Evolutionary conservation across 2,329 filamentous ascomycete species (phyloP).

Genomic region (Clarireedia paspali): DNA sequence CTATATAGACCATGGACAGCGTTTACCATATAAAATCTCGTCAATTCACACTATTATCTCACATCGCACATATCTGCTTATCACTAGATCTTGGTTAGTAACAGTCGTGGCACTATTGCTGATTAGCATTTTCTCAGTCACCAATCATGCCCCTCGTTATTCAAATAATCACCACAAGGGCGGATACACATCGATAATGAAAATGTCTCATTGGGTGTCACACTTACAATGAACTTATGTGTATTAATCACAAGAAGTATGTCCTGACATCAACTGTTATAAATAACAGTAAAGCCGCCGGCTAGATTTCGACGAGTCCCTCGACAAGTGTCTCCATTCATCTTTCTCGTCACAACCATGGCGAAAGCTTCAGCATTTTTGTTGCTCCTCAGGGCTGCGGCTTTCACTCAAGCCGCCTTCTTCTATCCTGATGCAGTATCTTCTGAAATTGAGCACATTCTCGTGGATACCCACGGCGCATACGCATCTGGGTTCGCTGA

Average conservation of each 20-base stretch:
- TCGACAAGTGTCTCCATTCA: background rate
- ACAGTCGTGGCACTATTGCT: background rate
- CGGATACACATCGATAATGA: background rate
- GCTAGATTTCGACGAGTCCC: too few species aligned
- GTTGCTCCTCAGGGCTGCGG: background rate
- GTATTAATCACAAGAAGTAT: too few species aligned
- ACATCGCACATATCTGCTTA: background rate
- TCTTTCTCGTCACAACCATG: background rate
- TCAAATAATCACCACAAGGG: background rate
- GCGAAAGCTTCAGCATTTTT: background rate
- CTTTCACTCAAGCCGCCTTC: conserved; percentile 7
- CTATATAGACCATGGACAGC: too few species aligned
- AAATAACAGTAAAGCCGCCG: too few species aligned
- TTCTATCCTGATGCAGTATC: conserved; percentile 17
- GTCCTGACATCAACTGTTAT: too few species aligned
- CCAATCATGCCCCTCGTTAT: background rate
- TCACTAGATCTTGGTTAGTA: background rate
- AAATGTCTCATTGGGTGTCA: background rate
- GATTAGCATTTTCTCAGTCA: background rate
- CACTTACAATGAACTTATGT: background rate
- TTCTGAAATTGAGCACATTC: conserved; percentile 18
- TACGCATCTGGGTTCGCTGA: conserved; percentile 38
- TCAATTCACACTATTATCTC: too few species aligned
- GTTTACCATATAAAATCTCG: too few species aligned
- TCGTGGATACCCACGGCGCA: conserved; percentile 19